Evolutionary conservation across 164 flowering plant species (phyloP), one percentile per base, ranked within the genome.

Genomic region (Magnolia changhungtana): DNA sequence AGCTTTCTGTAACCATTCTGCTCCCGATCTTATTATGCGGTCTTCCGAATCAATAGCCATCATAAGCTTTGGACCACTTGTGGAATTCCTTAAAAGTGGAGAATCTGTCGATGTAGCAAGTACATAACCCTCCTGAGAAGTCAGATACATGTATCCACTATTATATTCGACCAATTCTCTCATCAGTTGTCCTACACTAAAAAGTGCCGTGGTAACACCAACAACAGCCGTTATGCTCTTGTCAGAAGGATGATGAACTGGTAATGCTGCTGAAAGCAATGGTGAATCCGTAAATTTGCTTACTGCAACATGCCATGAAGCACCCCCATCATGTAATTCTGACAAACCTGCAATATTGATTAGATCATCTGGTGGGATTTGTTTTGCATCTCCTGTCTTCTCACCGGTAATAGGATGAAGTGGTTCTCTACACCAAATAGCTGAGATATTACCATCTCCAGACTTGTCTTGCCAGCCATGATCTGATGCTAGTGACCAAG

Each of bases 151-250:
- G 76, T 91, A 88, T 0, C 99, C 98, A 74, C 95, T 90, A 72
- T 96, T 98, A 49, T 89, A 83, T 67, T 89, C 97, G 31, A 96
- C 97, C 69, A 96, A 87, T 76, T 96, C 99, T 79, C 84, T 91
- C 99, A 96, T 96, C 75, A 96, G 86, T 86, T 92, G 96, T n/a
- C 98, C 96, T 0, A 96, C 98, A 78, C 98, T 91, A 63, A 84
- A 90, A 76, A 96, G 86, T 45, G 98, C 92, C 1, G 97, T 96
- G 5, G 98, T 96, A 65, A 92, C 97, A 49, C 99, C 99, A 50
- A 96, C 98, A 76, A 96, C 98, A 49, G 99, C 99, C 64, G 88
- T 90, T 74, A 96, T 96, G 78, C 89, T 91, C 77, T 80, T 63
- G 77, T 77, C 80, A 31, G 91, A 81, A 77, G 93, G 75, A 67